Evolutionary conservation across 305 asterid species (phyloP).

Genomic region (Fraxinus albicans): DNA sequence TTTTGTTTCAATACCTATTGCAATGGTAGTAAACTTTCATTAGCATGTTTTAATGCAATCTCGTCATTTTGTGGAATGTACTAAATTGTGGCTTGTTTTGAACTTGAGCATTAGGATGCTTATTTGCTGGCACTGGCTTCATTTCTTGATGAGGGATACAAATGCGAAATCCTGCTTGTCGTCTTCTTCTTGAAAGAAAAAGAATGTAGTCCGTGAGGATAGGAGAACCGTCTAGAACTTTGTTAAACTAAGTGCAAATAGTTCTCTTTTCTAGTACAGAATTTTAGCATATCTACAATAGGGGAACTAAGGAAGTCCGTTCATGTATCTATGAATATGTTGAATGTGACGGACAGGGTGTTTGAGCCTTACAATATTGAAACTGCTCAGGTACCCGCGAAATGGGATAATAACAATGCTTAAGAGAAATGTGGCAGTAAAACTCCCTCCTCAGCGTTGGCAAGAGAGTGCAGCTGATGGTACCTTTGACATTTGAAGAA

Average conservation of each 20-base stretch:
- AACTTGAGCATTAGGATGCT: neutral
- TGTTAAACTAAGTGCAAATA: neutral
- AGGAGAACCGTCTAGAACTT: neutral
- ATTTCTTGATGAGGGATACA: too few relatives aligned
- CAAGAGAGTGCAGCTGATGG: constrained; percentile 91
- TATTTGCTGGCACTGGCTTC: neutral
- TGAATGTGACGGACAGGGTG: neutral
- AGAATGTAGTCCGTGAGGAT: neutral
- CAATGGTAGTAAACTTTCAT: neutral
- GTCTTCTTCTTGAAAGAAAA: neutral
- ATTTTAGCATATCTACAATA: neutral
- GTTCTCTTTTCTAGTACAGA: neutral
- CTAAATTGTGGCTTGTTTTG: neutral
- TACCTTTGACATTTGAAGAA: constrained; percentile 85
- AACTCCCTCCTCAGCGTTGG: constrained; percentile 94
- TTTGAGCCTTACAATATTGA: constrained; percentile 23
- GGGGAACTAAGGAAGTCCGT: neutral
- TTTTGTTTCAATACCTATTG: neutral
- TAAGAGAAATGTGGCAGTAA: constrained; percentile 79
- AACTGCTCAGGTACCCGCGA: constrained; percentile 61
- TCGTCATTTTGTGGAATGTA: neutral
- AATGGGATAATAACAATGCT: constrained; percentile 95
- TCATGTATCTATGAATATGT: neutral
- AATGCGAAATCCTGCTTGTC: neutral
- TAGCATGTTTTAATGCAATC: neutral